Percentiles rank a stretch among this genome's conserved stretches.
phyloP scores from a whole-genome alignment of 306 rosid genomes.

The Betula pendula region DNA sequence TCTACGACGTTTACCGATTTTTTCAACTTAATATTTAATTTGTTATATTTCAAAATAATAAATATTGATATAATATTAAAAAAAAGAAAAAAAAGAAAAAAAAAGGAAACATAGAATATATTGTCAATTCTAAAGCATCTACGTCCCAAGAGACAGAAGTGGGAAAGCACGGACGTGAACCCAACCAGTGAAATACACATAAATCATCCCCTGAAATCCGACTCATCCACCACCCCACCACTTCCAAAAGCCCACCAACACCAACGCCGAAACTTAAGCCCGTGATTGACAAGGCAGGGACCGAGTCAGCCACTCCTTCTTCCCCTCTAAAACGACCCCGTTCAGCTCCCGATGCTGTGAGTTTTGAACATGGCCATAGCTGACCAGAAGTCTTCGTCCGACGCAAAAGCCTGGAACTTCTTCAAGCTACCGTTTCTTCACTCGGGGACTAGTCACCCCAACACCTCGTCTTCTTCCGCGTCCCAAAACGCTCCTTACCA shows the following conservation, averaged over 20 bases:
- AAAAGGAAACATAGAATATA: too few species aligned
- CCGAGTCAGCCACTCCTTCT: background rate
- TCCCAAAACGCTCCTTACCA: constrained; percentile 35
- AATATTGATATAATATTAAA: too few species aligned
- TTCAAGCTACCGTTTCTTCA: constrained; percentile 77
- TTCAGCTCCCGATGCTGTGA: constrained; percentile 36
- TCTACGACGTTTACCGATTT: too few species aligned
- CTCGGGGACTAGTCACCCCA: constrained; percentile 34
- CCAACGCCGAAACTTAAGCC: background rate
- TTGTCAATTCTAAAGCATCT: constrained; percentile 11
- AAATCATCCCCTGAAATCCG: constrained; percentile 36
- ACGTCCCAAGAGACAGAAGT: too few species aligned
- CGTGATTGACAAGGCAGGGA: background rate
- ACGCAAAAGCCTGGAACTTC: constrained; percentile 88
- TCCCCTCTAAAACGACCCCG: background rate
- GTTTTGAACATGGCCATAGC: constrained; percentile 55
- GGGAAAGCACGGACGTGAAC: constrained; percentile 32
- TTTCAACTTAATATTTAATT: too few species aligned
- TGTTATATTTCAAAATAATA: too few species aligned
- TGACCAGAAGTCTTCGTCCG: constrained; percentile 69
- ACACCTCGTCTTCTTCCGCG: constrained; percentile 47
- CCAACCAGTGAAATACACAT: constrained; percentile 26
- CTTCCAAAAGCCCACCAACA: background rate
- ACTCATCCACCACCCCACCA: background rate
- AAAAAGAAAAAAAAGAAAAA: too few species aligned